A percentile compares a stretch with the other conserved stretches of the same genome.
These are phyloP conservation scores for Secale cereale DNA, from an alignment of 176 grass and related monocot genomes.

Conservation along the genomic window DNA sequence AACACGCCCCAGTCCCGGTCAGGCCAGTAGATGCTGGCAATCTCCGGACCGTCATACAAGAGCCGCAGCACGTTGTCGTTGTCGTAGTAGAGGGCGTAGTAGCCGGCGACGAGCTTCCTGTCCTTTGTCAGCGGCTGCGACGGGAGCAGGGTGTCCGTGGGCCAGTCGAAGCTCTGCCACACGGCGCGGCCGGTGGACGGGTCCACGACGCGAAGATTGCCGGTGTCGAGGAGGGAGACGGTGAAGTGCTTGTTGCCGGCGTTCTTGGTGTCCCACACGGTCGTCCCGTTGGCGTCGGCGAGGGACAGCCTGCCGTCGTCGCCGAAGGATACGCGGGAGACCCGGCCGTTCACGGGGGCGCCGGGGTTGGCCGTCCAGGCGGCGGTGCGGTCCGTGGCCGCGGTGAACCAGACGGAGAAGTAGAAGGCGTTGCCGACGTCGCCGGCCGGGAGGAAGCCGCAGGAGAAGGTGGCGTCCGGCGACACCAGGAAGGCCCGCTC, in stretches of 20 bases:
- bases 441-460: slow-evolving; percentile 18
- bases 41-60: neutral
- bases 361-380: neutral
- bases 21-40: slow-evolving; percentile 50
- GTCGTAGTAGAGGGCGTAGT: slow-evolving; percentile 27
- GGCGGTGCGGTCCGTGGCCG: neutral
- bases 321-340: slow-evolving; percentile 22
- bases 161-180: neutral
- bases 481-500: neutral
- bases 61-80: neutral
- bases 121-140: slow-evolving; percentile 10
- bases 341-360: neutral
- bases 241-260: neutral
- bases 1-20: neutral
- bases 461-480: slow-evolving; percentile 22
- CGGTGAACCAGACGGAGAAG: slow-evolving; percentile 58
- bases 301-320: slow-evolving; percentile 41
- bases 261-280: slow-evolving; percentile 44
- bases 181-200: neutral
- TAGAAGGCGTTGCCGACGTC: slow-evolving; percentile 27
- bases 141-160: neutral
- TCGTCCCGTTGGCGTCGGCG: slow-evolving; percentile 37
- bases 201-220: neutral
- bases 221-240: slow-evolving; percentile 34
- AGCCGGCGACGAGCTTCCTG: slow-evolving; percentile 8